Percentiles rank a stretch among this genome's conserved stretches.
phyloP scores from a whole-genome alignment of 2,329 filamentous ascomycete genomes.

The Zymoseptoria crescenta region DNA sequence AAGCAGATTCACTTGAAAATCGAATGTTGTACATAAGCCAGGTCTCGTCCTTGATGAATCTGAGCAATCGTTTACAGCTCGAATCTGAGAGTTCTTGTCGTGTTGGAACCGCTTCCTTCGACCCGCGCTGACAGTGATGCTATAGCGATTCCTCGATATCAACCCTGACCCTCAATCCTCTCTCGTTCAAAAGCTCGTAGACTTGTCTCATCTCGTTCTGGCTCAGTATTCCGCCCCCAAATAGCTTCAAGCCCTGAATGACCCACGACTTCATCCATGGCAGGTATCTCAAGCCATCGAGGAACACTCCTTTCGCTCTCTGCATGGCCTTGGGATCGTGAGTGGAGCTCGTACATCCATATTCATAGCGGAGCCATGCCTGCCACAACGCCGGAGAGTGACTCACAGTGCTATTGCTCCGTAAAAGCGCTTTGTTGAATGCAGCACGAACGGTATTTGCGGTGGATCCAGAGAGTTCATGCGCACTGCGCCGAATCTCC shows the following conservation, averaged over 20 bases:
- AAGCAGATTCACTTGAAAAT: background rate
- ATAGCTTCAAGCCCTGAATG: conserved; percentile 48
- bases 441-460: conserved; percentile 36
- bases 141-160: conserved; percentile 5
- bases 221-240: conserved; percentile 30
- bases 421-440: conserved; percentile 35
- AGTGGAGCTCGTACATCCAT: conserved; percentile 2
- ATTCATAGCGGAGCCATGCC: conserved; percentile 25
- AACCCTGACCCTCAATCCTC: conserved; percentile 47
- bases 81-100: too few relatives aligned
- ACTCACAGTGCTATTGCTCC: conserved; percentile 29
- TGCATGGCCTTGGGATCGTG: conserved; percentile 22
- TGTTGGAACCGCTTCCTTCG: too few relatives aligned
- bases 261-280: conserved; percentile 58
- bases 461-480: conserved; percentile 18
- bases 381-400: conserved; percentile 23
- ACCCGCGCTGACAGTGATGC: background rate
- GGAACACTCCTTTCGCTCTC: conserved; percentile 46
- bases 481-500: conserved; percentile 42
- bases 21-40: too few relatives aligned
- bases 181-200: conserved; percentile 52
- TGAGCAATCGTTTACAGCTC: too few relatives aligned
- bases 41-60: too few relatives aligned
- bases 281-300: conserved; percentile 48
- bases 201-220: conserved; percentile 45